These are phyloP conservation scores for Candolleomyces aberdarensis DNA, from an alignment of 768 basidiomycete genomes.

Conservation along the genomic window DNA sequence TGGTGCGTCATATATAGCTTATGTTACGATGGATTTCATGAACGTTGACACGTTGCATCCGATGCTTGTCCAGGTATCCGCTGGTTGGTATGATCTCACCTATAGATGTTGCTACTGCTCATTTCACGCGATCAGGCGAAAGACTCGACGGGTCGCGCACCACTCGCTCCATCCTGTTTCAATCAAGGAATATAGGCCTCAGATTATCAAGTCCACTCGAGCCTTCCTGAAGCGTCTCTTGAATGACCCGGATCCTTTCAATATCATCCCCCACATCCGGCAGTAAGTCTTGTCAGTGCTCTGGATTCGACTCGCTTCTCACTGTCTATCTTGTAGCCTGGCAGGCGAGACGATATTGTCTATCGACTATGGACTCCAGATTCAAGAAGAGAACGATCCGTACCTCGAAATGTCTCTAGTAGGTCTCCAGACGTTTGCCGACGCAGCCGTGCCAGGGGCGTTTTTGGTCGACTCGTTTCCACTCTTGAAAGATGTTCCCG, in stretches of 20 bases:
- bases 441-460: conserved; percentile 24
- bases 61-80: conserved; percentile 9
- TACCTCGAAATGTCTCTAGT: conserved; percentile 24
- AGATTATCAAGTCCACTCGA: conserved; percentile 23
- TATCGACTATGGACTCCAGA: conserved; percentile 33
- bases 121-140: conserved; percentile 21
- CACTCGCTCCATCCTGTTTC: conserved; percentile 27
- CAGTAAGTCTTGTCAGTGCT: background rate
- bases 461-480: conserved; percentile 29
- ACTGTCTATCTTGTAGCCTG: conserved; percentile 20
- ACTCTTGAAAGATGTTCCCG: conserved; percentile 24
- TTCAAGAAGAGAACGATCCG: conserved; percentile 25
- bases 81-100: conserved; percentile 10
- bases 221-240: conserved; percentile 26
- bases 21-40: background rate
- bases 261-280: background rate
- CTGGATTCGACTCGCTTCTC: background rate
- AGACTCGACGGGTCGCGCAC: conserved; percentile 27
- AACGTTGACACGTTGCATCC: background rate
- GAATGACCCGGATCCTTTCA: conserved; percentile 16
- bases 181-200: conserved; percentile 20
- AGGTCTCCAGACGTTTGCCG: conserved; percentile 17
- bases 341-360: conserved; percentile 30
- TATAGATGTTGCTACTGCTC: too few relatives aligned
- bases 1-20: conserved; percentile 8